Conservation (phyloP, 177 flowering plant genomes). For the Tripterygium wilfordii region DNA sequence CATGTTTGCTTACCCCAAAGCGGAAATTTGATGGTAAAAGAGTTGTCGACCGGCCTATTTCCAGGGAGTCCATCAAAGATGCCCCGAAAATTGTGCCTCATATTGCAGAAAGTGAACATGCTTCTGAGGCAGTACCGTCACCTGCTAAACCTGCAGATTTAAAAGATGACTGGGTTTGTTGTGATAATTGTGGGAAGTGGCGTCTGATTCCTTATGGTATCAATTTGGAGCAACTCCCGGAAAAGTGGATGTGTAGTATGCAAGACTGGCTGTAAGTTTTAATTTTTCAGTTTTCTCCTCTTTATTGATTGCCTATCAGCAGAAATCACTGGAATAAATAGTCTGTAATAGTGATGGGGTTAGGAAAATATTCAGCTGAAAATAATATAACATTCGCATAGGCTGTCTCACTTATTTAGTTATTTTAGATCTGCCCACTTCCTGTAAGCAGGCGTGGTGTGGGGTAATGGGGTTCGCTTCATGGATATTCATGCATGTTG, state of each 20-base stretch:
- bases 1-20: conserved; percentile 13
- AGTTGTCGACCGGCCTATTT: conserved; percentile 1
- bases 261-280: conserved; percentile 79
- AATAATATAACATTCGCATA: too few species aligned
- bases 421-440: too few species aligned
- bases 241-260: conserved; percentile 82
- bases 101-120: conserved; percentile 15
- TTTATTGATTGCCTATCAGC: neutral
- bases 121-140: conserved; percentile 21
- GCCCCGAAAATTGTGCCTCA: conserved; percentile 8
- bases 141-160: conserved; percentile 30
- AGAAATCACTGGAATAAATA: too few species aligned
- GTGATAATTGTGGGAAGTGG: conserved; percentile 75
- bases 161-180: conserved; percentile 66
- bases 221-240: conserved; percentile 43
- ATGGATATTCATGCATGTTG: too few species aligned
- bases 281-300: neutral
- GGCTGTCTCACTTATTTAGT: too few species aligned
- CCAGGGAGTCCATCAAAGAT: conserved; percentile 6
- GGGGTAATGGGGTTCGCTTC: too few species aligned
- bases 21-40: conserved; percentile 10
- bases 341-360: too few species aligned
- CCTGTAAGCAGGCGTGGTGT: too few species aligned
- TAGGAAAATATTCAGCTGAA: too few species aligned
- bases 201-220: conserved; percentile 66